These are phyloP conservation scores for Ogataea dorogensis DNA, from an alignment of 805 yeast genomes.

Conservation along the genomic window DNA sequence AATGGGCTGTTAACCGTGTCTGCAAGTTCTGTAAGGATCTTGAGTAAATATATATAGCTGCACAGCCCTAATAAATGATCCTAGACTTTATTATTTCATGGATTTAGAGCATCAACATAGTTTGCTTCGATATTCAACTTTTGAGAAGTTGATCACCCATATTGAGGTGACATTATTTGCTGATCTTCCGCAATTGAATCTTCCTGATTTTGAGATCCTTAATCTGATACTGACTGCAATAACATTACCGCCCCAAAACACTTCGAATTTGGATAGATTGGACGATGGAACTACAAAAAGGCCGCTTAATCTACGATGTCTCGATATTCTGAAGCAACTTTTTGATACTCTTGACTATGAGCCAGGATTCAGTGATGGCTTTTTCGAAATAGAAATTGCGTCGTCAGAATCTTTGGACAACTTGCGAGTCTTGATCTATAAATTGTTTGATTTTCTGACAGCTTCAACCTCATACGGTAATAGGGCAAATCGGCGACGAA, in stretches of 20 bases:
- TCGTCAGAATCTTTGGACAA: slow-evolving; percentile 4
- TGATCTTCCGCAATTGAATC: slow-evolving; percentile 25
- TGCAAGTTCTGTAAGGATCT: slow-evolving; percentile 8
- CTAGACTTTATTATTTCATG: no score
- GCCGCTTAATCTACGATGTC: slow-evolving; percentile 34
- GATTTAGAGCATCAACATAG: slow-evolving; percentile 18
- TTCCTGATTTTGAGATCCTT: slow-evolving; percentile 36
- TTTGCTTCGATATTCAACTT: slow-evolving; percentile 25
- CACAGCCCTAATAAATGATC: no score
- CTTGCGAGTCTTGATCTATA: slow-evolving; percentile 21
- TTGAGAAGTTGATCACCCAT: slow-evolving; percentile 36
- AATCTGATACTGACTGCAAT: slow-evolving; percentile 37
- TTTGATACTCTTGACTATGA: slow-evolving; percentile 6
- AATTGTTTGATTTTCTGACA: slow-evolving; percentile 10
- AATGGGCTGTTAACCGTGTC: slow-evolving; percentile 10
- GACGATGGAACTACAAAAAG: slow-evolving; percentile 27
- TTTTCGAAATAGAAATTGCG: slow-evolving; percentile 28
- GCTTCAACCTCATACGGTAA: neutral
- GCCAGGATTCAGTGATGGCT: slow-evolving; percentile 20
- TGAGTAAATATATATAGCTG: no score
- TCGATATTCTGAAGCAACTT: slow-evolving; percentile 28
- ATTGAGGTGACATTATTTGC: slow-evolving; percentile 32
- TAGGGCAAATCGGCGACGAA: slow-evolving; percentile 2
- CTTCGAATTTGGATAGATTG: slow-evolving; percentile 24
- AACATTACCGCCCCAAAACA: slow-evolving; percentile 32